Conservation (phyloP, 2,329 filamentous ascomycete genomes). For the Aspergillus floridensis region DNA sequence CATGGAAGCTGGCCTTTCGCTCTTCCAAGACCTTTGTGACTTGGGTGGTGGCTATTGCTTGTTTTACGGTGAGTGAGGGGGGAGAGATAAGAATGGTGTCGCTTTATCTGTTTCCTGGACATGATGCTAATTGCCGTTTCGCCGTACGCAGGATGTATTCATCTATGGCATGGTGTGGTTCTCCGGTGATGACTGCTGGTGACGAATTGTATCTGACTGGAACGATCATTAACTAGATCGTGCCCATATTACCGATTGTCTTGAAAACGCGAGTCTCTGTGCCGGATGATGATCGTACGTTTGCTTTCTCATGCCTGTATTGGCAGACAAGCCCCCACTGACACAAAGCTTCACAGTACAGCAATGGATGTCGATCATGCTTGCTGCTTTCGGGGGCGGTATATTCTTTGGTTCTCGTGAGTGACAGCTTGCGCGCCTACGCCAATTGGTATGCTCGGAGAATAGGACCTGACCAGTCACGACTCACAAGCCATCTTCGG, state of each 20-base stretch:
- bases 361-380: slow-evolving; percentile 66
- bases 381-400: slow-evolving; percentile 68
- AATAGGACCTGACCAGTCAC: neutral
- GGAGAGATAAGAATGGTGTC: no score
- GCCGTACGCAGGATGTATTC: slow-evolving; percentile 35
- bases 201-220: neutral
- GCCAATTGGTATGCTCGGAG: neutral
- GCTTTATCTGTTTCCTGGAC: neutral
- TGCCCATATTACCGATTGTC: slow-evolving; percentile 69
- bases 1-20: slow-evolving; percentile 31
- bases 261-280: slow-evolving; percentile 39
- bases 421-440: neutral
- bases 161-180: slow-evolving; percentile 38
- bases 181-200: neutral
- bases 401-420: slow-evolving; percentile 51
- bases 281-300: slow-evolving; percentile 46
- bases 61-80: slow-evolving; percentile 38
- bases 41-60: slow-evolving; percentile 38
- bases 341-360: slow-evolving; percentile 49
- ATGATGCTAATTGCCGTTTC: slow-evolving; percentile 3
- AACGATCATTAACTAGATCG: slow-evolving; percentile 42
- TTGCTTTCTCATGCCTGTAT: neutral
- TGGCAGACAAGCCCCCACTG: neutral
- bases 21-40: slow-evolving; percentile 42
- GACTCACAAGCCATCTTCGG: slow-evolving; percentile 26